Percentiles rank a stretch among this genome's conserved stretches.
Conservation (phyloP, 352 stramenopile genomes). For the Phytopythium ostracodes region DNA sequence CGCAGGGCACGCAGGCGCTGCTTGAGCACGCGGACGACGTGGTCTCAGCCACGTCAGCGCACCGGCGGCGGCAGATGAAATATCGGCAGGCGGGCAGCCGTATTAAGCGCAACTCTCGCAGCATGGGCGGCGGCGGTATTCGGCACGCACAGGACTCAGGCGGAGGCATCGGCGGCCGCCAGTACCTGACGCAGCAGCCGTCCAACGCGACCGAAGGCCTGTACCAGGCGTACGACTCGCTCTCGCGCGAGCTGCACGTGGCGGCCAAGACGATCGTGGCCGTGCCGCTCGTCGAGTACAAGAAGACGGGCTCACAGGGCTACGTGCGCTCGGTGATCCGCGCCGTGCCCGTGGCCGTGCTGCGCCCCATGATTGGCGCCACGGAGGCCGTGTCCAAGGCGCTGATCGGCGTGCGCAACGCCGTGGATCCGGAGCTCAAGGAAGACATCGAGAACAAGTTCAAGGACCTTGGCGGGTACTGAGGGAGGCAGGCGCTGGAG, state of each 20-base stretch:
- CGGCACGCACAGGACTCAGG: slow-evolving; percentile 63
- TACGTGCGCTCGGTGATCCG: slow-evolving; percentile 87
- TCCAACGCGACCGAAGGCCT: slow-evolving; percentile 78
- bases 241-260: slow-evolving; percentile 79
- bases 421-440: slow-evolving; percentile 85
- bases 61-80: slow-evolving; percentile 69
- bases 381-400: slow-evolving; percentile 84
- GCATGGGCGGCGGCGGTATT: slow-evolving; percentile 75
- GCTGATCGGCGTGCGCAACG: slow-evolving; percentile 84
- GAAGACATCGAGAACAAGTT: slow-evolving; percentile 92
- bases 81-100: slow-evolving; percentile 75
- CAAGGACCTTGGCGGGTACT: slow-evolving; percentile 74
- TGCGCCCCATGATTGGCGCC: slow-evolving; percentile 86
- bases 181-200: slow-evolving; percentile 80
- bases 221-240: slow-evolving; percentile 81
- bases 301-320: slow-evolving; percentile 85
- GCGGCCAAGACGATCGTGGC: slow-evolving; percentile 87
- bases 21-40: slow-evolving; percentile 83
- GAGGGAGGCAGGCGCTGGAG: slow-evolving; percentile 9
- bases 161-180: slow-evolving; percentile 70
- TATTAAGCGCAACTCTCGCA: slow-evolving; percentile 76
- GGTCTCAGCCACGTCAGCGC: slow-evolving; percentile 55
- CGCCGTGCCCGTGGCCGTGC: slow-evolving; percentile 78
- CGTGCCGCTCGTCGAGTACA: slow-evolving; percentile 88
- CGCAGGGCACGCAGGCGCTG: slow-evolving; percentile 76